A percentile compares a stretch with the other conserved stretches of the same genome.
phyloP scores from a whole-genome alignment of 768 basidiomycete species.

The Trametes elegans region DNA sequence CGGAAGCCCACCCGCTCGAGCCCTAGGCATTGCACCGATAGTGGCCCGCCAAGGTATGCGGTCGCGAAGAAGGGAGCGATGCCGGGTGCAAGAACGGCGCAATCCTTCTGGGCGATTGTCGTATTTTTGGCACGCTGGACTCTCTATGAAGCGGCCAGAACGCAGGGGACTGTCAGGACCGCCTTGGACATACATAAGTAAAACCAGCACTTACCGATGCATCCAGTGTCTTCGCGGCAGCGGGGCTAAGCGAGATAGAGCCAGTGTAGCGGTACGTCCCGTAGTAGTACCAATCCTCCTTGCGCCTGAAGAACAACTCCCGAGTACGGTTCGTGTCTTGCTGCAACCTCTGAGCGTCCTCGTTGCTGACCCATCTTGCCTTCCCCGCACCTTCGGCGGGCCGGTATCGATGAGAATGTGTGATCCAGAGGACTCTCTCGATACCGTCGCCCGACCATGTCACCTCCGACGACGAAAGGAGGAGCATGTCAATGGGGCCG shows the following conservation, averaged over 20 bases:
- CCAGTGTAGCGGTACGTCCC: not conserved
- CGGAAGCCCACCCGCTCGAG: not conserved
- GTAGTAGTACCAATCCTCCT: not conserved
- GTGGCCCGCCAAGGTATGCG: not conserved
- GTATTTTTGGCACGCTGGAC: no score
- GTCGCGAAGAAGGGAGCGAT: not conserved
- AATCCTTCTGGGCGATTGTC: not conserved
- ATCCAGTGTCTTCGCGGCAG: not conserved
- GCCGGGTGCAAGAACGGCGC: not conserved
- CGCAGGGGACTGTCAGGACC: no score
- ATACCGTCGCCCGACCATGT: no score
- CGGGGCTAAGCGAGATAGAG: not conserved
- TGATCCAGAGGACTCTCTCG: no score
- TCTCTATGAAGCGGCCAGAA: no score
- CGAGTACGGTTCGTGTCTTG: not conserved
- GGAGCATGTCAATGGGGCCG: no score
- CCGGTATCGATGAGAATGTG: no score
- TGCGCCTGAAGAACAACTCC: not conserved
- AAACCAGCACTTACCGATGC: not conserved
- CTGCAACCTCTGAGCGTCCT: no score
- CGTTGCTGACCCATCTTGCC: no score
- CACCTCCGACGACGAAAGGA: no score
- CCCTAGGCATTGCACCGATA: not conserved
- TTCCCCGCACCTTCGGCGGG: no score
- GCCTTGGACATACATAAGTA: no score